Evolutionary conservation across 805 yeast genomes (phyloP), one percentile per base, ranked within the genome.

Genomic region (Candida oleophila): DNA sequence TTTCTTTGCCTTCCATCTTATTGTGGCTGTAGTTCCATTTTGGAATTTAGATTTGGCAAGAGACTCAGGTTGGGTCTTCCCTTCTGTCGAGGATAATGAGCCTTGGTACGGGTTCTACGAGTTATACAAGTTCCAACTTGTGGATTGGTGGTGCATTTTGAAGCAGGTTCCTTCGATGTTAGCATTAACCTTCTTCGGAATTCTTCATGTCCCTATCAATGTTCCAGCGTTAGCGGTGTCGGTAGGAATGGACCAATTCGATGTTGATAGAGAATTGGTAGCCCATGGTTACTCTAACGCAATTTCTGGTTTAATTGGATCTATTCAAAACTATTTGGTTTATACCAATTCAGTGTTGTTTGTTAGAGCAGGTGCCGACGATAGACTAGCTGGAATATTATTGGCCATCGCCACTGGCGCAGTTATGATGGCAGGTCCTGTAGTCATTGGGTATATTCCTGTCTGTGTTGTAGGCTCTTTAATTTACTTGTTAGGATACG

Each of bases 141-240:
- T 89, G n/a, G 82, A 88, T 62, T 89, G 96, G 94, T 59, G 68
- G 50, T 74, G 83, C 22, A 73, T 94, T 21, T 41, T 81, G 2
- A 69, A 76, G 45, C 89, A 90, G 57, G 50, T 90, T 16, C 99
- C 99, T 4, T 86, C 96, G 2, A 94, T 94, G 97, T 68, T 92
- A 46, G 99, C 99, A 0, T 73, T 94, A 52, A 91, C 98, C 0
- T 94, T 94, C 61, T 94, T 94, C 59, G 99, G 99, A 11, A 86
- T 94, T 35, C 69, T 94, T 46, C 99, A 94, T 58, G 99, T 94
- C 9, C 99, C 99, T 3, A 94, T 94, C 49, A 94, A 94, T 62
- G 97, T 94, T 12, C 99, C 99, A 1, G 98, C 99, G 0, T 74
- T 94, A 41, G 97, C 98, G 0, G 94, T 91, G 15, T 86, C 96